Conservation (phyloP, 345 rosid species). For the Noccaea caerulescens region DNA sequence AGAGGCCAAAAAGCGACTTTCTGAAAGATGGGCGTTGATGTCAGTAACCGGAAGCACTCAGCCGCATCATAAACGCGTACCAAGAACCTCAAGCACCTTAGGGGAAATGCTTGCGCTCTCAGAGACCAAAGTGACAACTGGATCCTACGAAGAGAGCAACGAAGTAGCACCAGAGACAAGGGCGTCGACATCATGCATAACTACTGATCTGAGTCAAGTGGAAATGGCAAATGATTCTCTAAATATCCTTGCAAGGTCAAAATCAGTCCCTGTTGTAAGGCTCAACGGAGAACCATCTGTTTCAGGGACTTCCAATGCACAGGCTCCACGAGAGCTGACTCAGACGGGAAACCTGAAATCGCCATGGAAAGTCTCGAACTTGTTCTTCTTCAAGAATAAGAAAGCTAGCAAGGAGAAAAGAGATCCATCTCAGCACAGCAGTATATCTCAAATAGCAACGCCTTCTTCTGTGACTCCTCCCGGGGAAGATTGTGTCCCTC, state of each 20-base stretch:
- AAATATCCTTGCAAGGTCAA: constrained; percentile 67
- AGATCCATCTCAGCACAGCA: constrained; percentile 46
- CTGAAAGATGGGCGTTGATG: constrained; percentile 98
- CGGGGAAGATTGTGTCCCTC: constrained; percentile 41
- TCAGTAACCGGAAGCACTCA: constrained; percentile 59
- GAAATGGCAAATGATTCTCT: constrained; percentile 54
- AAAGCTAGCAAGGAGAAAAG: constrained; percentile 64
- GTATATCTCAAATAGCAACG: constrained; percentile 32
- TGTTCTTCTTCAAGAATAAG: constrained; percentile 79
- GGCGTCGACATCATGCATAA: constrained; percentile 62
- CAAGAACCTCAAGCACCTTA: constrained; percentile 78
- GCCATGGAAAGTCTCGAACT: constrained; percentile 77
- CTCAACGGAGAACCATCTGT: constrained; percentile 55
- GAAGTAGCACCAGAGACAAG: constrained; percentile 52
- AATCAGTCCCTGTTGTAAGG: constrained; percentile 67
- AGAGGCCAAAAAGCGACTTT: constrained; percentile 62
- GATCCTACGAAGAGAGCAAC: constrained; percentile 47
- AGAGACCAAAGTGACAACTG: constrained; percentile 60
- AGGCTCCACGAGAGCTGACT: constrained; percentile 55
- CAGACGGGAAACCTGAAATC: constrained; percentile 63
- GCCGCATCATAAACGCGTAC: constrained; percentile 60
- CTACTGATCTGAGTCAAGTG: constrained; percentile 50
- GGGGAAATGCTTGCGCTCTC: constrained; percentile 99
- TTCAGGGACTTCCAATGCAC: constrained; percentile 47
- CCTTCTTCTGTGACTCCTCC: constrained; percentile 44